Percentiles rank a stretch among this genome's conserved stretches.
These are phyloP conservation scores for Porodaedalea pini DNA, from an alignment of 1,284 basidiomycete species.

Conservation along the genomic window DNA sequence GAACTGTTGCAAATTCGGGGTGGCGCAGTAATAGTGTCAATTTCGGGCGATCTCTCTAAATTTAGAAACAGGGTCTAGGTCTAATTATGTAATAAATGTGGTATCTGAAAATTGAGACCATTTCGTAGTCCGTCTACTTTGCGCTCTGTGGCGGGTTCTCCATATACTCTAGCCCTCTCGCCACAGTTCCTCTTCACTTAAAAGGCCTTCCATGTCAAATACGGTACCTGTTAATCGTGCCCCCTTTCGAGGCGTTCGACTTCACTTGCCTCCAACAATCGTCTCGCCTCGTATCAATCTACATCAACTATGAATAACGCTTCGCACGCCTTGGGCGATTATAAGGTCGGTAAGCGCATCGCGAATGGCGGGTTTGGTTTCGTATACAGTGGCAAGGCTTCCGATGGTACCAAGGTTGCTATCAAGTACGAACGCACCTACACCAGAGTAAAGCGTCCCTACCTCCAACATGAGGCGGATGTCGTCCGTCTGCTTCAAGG, in stretches of 20 bases:
- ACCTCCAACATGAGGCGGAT: constrained; percentile 85
- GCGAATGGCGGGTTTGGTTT: constrained; percentile 16
- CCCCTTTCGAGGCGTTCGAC: neutral
- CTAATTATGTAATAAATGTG: neutral
- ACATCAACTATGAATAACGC: neutral
- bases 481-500: constrained; percentile 92
- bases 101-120: too few relatives aligned
- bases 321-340: constrained; percentile 1
- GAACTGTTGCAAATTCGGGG: neutral
- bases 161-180: constrained; percentile 2
- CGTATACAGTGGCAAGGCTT: constrained; percentile 7
- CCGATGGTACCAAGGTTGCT: constrained; percentile 9
- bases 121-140: neutral
- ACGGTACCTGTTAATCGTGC: neutral
- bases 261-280: neutral
- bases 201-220: neutral
- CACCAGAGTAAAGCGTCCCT: constrained; percentile 12
- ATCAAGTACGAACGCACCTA: constrained; percentile 15
- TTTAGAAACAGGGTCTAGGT: neutral
- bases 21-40: too few relatives aligned
- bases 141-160: neutral
- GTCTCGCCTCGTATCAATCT: neutral
- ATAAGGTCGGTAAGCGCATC: constrained; percentile 3
- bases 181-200: neutral
- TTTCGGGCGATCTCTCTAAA: too few relatives aligned